Evolutionary conservation across 164 flowering plant species (phyloP).

Genomic region (Saururus chinensis): DNA sequence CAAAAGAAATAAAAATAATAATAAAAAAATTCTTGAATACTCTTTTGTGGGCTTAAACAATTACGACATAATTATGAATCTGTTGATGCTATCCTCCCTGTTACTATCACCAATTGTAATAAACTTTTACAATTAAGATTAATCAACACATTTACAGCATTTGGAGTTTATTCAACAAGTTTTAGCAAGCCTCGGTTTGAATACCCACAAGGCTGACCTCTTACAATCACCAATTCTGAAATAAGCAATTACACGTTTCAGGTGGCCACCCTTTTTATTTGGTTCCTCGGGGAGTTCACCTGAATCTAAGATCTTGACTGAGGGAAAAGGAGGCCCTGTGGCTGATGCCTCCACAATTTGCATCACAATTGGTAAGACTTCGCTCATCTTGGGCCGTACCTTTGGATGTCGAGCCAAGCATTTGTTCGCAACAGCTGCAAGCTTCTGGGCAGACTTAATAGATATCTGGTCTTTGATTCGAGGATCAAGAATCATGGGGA

Average conservation of each 20-base stretch:
- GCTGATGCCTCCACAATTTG: conserved; percentile 30
- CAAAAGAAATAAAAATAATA: too few relatives aligned
- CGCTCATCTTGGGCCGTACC: conserved; percentile 76
- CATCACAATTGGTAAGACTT: conserved; percentile 58
- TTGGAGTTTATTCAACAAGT: too few relatives aligned
- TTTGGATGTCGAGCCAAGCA: conserved; percentile 57
- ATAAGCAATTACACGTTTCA: conserved; percentile 19
- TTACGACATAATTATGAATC: too few relatives aligned
- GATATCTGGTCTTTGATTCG: conserved; percentile 47
- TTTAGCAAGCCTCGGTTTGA: conserved; percentile 11
- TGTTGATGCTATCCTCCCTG: too few relatives aligned
- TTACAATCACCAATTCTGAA: conserved; percentile 7
- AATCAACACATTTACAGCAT: too few relatives aligned
- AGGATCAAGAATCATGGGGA: conserved; percentile 64
- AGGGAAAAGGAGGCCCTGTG: conserved; percentile 21
- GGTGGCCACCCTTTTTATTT: conserved; percentile 8
- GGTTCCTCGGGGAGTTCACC: conserved; percentile 11
- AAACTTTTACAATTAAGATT: too few relatives aligned
- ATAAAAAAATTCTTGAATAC: too few relatives aligned
- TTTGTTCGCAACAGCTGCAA: conserved; percentile 67
- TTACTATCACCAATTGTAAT: too few relatives aligned
- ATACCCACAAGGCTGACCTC: conserved; percentile 13
- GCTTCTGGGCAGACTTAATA: conserved; percentile 50
- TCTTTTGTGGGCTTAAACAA: too few relatives aligned
- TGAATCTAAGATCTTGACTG: conserved; percentile 13